Evolutionary conservation across 2,329 filamentous ascomycete genomes (phyloP).

Genomic region (Dryadomyces quercus-mongolicae): DNA sequence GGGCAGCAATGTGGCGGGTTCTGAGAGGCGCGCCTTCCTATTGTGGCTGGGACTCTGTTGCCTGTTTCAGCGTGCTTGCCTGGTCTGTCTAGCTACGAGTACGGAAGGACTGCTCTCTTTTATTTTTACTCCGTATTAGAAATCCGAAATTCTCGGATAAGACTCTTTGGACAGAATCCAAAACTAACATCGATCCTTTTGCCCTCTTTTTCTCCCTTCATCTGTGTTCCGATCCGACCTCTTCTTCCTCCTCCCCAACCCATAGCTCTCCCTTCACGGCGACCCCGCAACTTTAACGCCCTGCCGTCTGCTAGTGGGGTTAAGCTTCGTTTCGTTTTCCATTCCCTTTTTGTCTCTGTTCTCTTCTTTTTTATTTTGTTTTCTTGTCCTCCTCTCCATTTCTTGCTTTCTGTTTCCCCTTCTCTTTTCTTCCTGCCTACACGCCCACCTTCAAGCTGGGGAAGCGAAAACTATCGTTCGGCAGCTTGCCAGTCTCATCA

Average conservation of each 20-base stretch:
- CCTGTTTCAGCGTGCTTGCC: constrained; percentile 1
- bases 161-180: too few relatives aligned
- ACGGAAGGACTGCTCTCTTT: not conserved
- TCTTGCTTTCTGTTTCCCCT: not conserved
- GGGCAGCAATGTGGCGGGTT: constrained; percentile 1
- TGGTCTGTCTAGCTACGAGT: not conserved
- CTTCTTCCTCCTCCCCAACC: not conserved
- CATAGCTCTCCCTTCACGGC: not conserved
- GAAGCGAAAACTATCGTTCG: constrained; percentile 56
- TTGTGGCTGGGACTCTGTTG: not conserved
- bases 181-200: not conserved
- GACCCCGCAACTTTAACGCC: constrained; percentile 6
- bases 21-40: not conserved
- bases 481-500: constrained; percentile 41
- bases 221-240: not conserved
- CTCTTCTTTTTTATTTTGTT: not conserved
- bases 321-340: constrained; percentile 1
- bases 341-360: not conserved
- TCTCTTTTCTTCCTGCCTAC: constrained; percentile 5
- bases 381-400: not conserved
- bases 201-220: not conserved
- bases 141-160: not conserved
- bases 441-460: constrained; percentile 37
- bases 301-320: not conserved
- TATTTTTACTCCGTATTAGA: not conserved